A percentile compares a stretch with the other conserved stretches of the same genome.
Evolutionary conservation across 371 early-diverging fungal species (phyloP).

Genomic region (Rhizomucor pusillus): DNA sequence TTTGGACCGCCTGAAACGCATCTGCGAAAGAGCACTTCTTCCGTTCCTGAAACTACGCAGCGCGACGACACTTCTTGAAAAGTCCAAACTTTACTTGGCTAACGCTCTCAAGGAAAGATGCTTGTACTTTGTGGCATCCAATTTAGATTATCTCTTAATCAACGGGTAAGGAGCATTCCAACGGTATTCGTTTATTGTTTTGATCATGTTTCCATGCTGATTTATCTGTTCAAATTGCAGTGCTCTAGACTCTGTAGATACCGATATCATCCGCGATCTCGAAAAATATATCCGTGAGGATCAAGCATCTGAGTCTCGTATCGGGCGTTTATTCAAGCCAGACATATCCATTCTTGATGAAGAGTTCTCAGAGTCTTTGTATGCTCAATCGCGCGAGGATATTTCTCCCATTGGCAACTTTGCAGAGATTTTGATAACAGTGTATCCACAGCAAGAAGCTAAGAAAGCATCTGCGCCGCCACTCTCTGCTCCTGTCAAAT

Average conservation of each 20-base stretch:
- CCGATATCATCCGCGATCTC: constrained; percentile 19
- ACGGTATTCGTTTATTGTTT: background rate
- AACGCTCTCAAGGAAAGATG: constrained; percentile 51
- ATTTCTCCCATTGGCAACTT: constrained; percentile 11
- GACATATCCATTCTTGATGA: constrained; percentile 10
- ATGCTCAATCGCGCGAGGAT: constrained; percentile 25
- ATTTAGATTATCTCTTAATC: constrained; percentile 58
- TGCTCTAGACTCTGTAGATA: constrained; percentile 20
- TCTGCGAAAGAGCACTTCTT: constrained; percentile 49
- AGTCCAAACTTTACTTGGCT: constrained; percentile 56
- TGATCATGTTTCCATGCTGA: background rate
- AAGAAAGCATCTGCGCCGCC: too few species aligned
- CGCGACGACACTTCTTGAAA: constrained; percentile 48
- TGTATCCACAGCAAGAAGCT: constrained; percentile 13
- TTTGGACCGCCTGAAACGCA: constrained; percentile 52
- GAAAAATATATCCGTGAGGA: constrained; percentile 20
- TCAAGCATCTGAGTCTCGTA: constrained; percentile 8
- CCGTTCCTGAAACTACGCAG: constrained; percentile 53
- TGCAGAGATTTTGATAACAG: constrained; percentile 23
- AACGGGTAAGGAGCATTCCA: constrained; percentile 32
- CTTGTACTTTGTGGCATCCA: constrained; percentile 58
- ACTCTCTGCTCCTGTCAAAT: constrained; percentile 2
- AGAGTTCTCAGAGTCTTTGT: constrained; percentile 32
- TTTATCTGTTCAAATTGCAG: constrained; percentile 8
- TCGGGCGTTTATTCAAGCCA: too few species aligned